Evolutionary conservation across 192 early-diverging fungal species (phyloP), one percentile per base, ranked within the genome.

Genomic region (Coemansia sp.): DNA sequence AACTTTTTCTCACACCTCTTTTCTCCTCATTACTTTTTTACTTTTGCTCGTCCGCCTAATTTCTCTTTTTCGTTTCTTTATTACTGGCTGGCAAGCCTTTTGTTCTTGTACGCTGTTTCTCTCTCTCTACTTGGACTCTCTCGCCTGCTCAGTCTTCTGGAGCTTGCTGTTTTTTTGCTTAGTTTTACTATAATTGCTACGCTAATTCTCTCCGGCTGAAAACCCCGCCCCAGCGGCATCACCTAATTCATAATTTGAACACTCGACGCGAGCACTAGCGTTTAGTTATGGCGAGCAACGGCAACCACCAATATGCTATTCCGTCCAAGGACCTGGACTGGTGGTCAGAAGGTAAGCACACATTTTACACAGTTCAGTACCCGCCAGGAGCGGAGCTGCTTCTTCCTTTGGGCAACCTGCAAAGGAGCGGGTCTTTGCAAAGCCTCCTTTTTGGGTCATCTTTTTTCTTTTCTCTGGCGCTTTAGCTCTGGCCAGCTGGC

Each of bases 271-370:
- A 48, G 46, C 46, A 48, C 15, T 15, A 36, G 34, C 28, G 20
- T 17, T 31, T 14, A 36, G 26, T 5, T 7, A 63, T 63, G 61
- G 36, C 61, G 50, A 63, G 50, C 52, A 63, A 42, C 61, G 38
- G 36, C 61, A 63, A 63, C 51, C 50, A 63, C 37, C 65, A 64
- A 40, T 71, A 71, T 56, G 66, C 62, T 42, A 40, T 69, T 17
- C 78, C 78, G 49, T 71, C 78, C 51, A 81, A 81, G 70, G 72
- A 81, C 54, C 62, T 75, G 62, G 78, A 81, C 69, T 81, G 78
- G 78, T 81, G 78, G 78, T 75, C 72, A 54, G 78, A 81, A 81
- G 78, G 78, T 81, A 81, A 20, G 57, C 68, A 69, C 60, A 50
- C 17, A 20, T 42, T 11, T 20, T 34, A 19, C n/a, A 37, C 6